Evolutionary conservation across 495 filamentous ascomycete genomes (phyloP), one percentile per base, ranked within the genome.

Genomic region (Aeminium ludgeri): DNA sequence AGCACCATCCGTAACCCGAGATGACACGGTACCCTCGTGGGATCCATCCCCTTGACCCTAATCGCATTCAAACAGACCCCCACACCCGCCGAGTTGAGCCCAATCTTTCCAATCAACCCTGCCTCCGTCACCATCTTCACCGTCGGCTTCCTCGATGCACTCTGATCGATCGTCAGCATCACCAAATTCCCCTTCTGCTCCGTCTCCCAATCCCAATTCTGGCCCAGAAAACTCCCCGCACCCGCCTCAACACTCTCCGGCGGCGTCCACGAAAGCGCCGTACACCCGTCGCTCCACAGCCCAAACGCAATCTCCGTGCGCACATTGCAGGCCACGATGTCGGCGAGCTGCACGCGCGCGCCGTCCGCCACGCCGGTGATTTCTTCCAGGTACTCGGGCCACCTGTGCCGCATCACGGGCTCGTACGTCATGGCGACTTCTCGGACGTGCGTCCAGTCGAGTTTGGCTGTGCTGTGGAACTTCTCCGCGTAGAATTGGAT

Each of bases 91-190:
- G 58, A 60, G 48, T 80, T 81, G 51, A 80, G 61, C 1, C 78
- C 78, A 30, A 82, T 80, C 51, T 83, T 83, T 15, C 76, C 74
- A 15, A 82, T 68, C n/a, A 81, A 70, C 1, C 78, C 78, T 13
- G 76, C 78, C 59, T 80, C 66, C 1, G 67, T 70, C 31, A 70
- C 55, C 58, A 63, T 64, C 6, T 63, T 57, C 30, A 74, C 68
- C 3, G 51, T 61, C 4, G 71, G 68, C 44, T 66, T 69, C 11
- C 50, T 56, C 8, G 38, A 3, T 43, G 62, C 64, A 23, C 61
- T 17, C 17, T 49, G 45, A 34, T 42, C 63, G 51, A 80, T 70
- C 10, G 64, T 62, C 15, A 77, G 57, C 40, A 68, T 61, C 10
- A 68, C 65, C 10, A 73, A 55, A 40, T 79, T 78, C 35, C 65